Evolutionary conservation across 192 early-diverging fungal genomes (phyloP).

Genomic region (Lobosporangium transversale): DNA sequence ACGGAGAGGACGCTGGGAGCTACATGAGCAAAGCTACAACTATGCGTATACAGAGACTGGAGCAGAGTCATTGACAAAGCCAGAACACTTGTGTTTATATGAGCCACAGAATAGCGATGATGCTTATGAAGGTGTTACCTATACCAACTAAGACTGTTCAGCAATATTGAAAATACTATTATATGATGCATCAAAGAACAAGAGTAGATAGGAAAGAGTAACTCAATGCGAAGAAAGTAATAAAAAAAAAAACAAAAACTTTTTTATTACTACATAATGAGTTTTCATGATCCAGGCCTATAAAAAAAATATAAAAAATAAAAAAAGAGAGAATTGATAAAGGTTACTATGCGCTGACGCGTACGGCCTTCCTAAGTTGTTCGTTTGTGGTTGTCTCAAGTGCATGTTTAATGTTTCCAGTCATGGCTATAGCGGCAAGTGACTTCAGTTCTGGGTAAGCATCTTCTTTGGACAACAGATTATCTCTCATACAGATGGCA

Average conservation of each 20-base stretch:
- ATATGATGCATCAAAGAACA: not conserved
- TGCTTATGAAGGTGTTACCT: constrained; percentile 39
- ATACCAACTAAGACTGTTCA: constrained; percentile 16
- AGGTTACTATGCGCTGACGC: constrained; percentile 1
- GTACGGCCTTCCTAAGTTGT: not conserved
- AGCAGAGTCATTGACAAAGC: constrained; percentile 55
- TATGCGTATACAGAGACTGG: constrained; percentile 63
- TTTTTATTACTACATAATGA: not conserved
- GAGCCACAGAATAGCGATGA: constrained; percentile 57
- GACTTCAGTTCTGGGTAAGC: not conserved
- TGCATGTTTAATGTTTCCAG: not conserved
- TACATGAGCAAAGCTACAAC: constrained; percentile 94
- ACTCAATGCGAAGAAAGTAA: too few relatives aligned
- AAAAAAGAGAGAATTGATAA: too few relatives aligned
- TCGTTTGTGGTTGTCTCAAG: too few relatives aligned
- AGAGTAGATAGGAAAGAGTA: not conserved
- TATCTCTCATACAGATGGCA: constrained; percentile 17
- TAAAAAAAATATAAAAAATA: too few relatives aligned
- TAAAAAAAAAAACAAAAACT: too few relatives aligned
- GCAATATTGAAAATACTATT: not conserved
- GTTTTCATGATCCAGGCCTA: too few relatives aligned
- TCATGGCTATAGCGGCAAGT: not conserved
- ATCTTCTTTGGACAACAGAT: constrained; percentile 1
- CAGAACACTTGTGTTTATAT: constrained; percentile 70
- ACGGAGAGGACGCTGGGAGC: constrained; percentile 81